phyloP scores from a whole-genome alignment of 139 green algal genomes.

The Closterium sp. region DNA sequence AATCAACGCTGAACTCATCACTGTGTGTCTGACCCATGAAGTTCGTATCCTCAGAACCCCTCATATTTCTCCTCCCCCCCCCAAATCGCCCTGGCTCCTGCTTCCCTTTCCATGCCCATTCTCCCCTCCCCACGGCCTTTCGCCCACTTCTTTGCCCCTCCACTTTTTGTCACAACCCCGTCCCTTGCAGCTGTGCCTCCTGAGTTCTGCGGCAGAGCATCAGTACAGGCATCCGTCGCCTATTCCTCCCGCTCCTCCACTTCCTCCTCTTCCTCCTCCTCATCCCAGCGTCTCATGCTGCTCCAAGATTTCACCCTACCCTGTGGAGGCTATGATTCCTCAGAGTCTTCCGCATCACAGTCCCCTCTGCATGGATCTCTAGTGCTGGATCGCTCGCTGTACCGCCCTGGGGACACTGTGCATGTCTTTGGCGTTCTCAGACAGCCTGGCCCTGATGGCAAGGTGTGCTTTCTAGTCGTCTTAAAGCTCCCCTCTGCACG shows the following conservation, averaged over 20 bases:
- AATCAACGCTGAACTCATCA: too few species aligned
- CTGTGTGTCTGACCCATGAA: too few species aligned
- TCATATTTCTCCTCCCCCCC: background rate
- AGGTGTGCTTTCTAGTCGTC: background rate
- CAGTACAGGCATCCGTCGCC: background rate
- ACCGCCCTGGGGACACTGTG: background rate
- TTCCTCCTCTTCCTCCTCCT: background rate
- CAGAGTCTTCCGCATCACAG: background rate
- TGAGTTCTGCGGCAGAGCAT: background rate
- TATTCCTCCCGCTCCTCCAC: background rate
- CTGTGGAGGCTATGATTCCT: background rate
- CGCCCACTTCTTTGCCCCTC: background rate
- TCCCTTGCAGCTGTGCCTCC: background rate
- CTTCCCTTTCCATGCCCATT: background rate
- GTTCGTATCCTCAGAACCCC: background rate
- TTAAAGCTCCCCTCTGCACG: too few species aligned
- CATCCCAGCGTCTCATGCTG: background rate
- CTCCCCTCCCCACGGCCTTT: background rate
- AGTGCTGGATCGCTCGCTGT: background rate
- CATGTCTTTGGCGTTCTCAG: background rate
- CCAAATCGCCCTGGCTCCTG: background rate
- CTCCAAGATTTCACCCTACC: background rate
- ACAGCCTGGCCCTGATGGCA: background rate
- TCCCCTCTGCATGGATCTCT: background rate
- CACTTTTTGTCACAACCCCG: background rate